phyloP scores from a whole-genome alignment of 352 stramenopile species.

The Phytophthora capsici region DNA sequence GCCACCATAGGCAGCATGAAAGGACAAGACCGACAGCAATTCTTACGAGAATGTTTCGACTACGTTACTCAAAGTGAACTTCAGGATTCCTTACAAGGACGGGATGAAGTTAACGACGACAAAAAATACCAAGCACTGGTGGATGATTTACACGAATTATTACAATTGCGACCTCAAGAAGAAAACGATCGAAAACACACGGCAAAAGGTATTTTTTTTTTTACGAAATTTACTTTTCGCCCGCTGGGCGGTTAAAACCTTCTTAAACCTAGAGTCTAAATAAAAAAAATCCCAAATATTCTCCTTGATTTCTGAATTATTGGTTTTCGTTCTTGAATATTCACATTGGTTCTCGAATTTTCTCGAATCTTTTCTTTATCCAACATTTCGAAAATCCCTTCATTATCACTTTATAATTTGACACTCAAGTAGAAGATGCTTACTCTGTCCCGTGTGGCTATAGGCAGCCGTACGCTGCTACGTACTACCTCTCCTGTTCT shows the following conservation, averaged over 20 bases:
- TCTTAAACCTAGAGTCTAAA: too few relatives aligned
- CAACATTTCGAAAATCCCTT: neutral
- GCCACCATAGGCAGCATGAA: conserved; percentile 51
- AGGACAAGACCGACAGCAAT: conserved; percentile 46
- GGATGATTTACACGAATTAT: conserved; percentile 53
- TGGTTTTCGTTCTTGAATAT: conserved; percentile 1
- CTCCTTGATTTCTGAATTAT: too few relatives aligned
- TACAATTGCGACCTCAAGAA: conserved; percentile 26
- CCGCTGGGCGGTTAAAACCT: too few relatives aligned
- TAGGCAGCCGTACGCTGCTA: conserved; percentile 10
- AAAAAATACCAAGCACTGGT: conserved; percentile 61
- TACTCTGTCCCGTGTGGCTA: conserved; percentile 13
- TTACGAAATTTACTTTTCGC: too few relatives aligned
- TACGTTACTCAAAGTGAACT: conserved; percentile 56
- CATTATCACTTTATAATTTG: conserved; percentile 18
- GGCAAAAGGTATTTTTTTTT: too few relatives aligned
- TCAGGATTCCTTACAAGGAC: conserved; percentile 52
- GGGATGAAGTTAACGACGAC: conserved; percentile 65
- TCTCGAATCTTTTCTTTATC: conserved; percentile 2
- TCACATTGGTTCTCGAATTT: conserved; percentile 11
- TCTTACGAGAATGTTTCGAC: conserved; percentile 70
- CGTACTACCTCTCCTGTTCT: neutral
- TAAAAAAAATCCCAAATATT: too few relatives aligned
- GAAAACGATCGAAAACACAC: too few relatives aligned
- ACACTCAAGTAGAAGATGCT: conserved; percentile 19